Evolutionary conservation across 2,329 filamentous ascomycete genomes (phyloP).

Genomic region (Trichoderma koningii): DNA sequence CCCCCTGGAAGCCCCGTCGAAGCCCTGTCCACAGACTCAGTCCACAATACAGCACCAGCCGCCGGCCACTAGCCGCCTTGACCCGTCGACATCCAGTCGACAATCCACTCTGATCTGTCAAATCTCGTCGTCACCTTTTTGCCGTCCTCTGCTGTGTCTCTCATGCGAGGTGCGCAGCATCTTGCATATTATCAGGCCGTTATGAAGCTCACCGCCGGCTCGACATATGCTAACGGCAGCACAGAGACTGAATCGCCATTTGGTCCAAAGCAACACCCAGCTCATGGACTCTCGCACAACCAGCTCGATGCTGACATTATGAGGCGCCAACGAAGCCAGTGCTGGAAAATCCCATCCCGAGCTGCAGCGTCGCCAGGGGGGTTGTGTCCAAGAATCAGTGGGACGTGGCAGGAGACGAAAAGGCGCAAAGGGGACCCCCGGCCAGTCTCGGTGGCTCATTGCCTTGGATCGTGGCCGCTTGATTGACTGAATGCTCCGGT

Average conservation of each 20-base stretch:
- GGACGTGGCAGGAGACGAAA: not conserved
- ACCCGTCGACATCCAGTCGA: not conserved
- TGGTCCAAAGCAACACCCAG: not conserved
- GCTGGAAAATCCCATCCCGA: constrained; percentile 1
- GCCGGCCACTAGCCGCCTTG: constrained; percentile 19
- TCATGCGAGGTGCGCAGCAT: constrained; percentile 20
- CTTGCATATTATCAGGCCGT: not conserved
- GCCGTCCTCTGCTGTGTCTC: not conserved
- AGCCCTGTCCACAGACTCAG: not conserved
- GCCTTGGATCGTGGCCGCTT: not conserved
- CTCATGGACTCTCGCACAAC: no score
- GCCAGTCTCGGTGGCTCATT: not conserved
- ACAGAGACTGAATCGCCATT: constrained; percentile 10
- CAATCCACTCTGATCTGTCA: constrained; percentile 22
- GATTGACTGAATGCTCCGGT: not conserved
- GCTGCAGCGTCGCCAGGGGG: not conserved
- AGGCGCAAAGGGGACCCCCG: not conserved
- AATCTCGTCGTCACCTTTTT: not conserved
- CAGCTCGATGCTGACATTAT: constrained; percentile 13
- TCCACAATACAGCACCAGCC: constrained; percentile 2
- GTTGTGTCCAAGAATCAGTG: not conserved
- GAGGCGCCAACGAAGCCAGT: not conserved
- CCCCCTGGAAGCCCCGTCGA: not conserved
- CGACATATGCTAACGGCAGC: constrained; percentile 22
- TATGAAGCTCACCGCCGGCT: constrained; percentile 15